Percentiles rank a stretch among this genome's conserved stretches.
Conservation (phyloP, 768 basidiomycete genomes). For the Suillus plorans region DNA sequence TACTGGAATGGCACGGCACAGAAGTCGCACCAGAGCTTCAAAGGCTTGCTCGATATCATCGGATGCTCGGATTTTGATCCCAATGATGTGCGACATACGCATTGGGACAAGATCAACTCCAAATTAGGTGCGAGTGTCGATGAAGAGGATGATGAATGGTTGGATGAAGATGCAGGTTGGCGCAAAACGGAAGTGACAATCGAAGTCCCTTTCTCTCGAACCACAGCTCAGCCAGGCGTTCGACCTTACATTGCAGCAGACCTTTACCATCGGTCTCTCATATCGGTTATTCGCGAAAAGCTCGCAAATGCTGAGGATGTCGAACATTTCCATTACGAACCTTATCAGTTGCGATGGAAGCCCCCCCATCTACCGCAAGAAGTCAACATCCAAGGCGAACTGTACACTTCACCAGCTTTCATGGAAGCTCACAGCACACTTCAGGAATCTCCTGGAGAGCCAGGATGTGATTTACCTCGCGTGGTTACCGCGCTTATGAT, state of each 20-base stretch:
- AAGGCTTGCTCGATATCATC: too few relatives aligned
- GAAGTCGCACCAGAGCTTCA: too few relatives aligned
- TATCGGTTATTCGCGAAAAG: background rate
- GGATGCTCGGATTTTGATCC: too few relatives aligned
- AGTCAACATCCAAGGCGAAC: background rate
- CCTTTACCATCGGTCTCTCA: background rate
- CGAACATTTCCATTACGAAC: background rate
- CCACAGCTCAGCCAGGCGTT: background rate
- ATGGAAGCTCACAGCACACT: slow-evolving; percentile 13
- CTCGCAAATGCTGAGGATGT: background rate
- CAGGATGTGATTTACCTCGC: slow-evolving; percentile 17
- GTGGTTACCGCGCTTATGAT: too few relatives aligned
- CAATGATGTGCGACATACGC: too few relatives aligned
- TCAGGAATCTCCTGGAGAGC: slow-evolving; percentile 16
- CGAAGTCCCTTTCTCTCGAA: background rate
- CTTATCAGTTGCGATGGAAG: background rate
- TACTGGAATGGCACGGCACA: too few relatives aligned
- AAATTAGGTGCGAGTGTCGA: too few relatives aligned
- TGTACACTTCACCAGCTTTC: background rate
- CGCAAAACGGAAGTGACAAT: background rate
- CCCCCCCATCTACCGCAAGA: background rate
- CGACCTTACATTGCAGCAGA: background rate
- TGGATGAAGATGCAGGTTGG: background rate
- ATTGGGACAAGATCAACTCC: too few relatives aligned
- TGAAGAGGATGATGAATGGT: too few relatives aligned